Percentiles rank a stretch among this genome's conserved stretches.
These are phyloP conservation scores for Agaricus sinodeliciosus DNA, from an alignment of 768 basidiomycete genomes.

Conservation along the genomic window DNA sequence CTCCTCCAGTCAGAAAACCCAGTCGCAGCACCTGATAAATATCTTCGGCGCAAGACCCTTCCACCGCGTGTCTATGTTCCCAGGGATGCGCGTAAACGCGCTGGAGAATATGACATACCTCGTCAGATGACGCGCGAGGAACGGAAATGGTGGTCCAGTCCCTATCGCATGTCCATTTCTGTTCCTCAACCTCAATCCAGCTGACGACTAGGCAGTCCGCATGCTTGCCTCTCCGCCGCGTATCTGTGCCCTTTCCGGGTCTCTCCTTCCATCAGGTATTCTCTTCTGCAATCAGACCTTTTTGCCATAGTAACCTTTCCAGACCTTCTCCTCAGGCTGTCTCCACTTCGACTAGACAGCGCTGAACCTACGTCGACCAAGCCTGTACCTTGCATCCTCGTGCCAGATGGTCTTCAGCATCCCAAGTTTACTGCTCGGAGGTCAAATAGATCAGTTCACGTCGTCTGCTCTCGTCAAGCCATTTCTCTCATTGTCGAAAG, in stretches of 20 bases:
- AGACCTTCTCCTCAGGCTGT: constrained; percentile 8
- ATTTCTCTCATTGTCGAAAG: constrained; percentile 31
- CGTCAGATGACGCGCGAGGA: constrained; percentile 61
- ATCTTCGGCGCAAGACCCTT: constrained; percentile 48
- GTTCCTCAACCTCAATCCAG: neutral
- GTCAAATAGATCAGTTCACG: constrained; percentile 41
- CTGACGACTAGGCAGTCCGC: constrained; percentile 17
- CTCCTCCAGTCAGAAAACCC: constrained; percentile 52
- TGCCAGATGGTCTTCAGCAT: constrained; percentile 62
- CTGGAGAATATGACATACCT: constrained; percentile 27
- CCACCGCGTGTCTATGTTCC: constrained; percentile 40
- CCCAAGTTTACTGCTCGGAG: constrained; percentile 46
- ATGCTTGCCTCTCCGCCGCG: constrained; percentile 14
- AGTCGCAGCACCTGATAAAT: constrained; percentile 41
- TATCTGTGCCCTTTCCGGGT: constrained; percentile 12
- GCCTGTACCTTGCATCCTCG: constrained; percentile 14
- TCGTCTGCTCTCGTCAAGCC: constrained; percentile 53
- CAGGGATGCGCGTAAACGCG: constrained; percentile 16
- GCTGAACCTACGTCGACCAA: neutral
- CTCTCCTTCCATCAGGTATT: constrained; percentile 13
- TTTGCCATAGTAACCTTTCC: neutral
- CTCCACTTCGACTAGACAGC: constrained; percentile 54
- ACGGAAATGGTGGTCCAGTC: constrained; percentile 63
- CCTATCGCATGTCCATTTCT: constrained; percentile 51
- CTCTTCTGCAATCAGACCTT: neutral